Percentiles rank a stretch among this genome's conserved stretches.
phyloP scores from a whole-genome alignment of 768 basidiomycete species.

The Pholiota conissans region DNA sequence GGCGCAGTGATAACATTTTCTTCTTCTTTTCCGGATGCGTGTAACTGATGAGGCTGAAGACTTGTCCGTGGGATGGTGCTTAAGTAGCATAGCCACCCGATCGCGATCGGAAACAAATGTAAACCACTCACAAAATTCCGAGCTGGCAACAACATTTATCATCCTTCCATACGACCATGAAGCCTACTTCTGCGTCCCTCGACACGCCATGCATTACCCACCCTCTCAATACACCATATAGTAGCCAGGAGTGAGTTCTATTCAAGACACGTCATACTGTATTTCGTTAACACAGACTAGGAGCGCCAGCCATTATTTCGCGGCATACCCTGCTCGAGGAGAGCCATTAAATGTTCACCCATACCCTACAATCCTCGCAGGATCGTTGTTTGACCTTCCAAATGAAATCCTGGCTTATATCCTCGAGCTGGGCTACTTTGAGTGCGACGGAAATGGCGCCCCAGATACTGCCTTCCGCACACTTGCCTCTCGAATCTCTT shows the following conservation, averaged over 20 bases:
- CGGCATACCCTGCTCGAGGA: neutral
- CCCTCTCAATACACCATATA: slow-evolving; percentile 17
- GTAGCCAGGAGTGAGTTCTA: slow-evolving; percentile 14
- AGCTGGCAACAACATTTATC: no score
- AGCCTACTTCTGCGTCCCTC: neutral
- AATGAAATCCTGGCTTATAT: slow-evolving; percentile 30
- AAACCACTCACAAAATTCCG: no score
- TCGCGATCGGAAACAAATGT: neutral
- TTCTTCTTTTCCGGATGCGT: no score
- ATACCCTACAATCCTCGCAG: neutral
- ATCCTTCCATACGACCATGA: neutral
- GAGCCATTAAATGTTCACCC: slow-evolving; percentile 1
- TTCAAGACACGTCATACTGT: slow-evolving; percentile 7
- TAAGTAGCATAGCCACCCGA: neutral
- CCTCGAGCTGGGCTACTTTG: slow-evolving; percentile 26
- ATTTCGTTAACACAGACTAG: neutral
- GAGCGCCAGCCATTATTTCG: slow-evolving; percentile 16
- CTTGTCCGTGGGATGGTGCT: neutral
- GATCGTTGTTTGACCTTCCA: slow-evolving; percentile 20
- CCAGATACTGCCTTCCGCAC: slow-evolving; percentile 21
- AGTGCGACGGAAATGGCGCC: slow-evolving; percentile 5
- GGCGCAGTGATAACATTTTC: no score
- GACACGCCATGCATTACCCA: slow-evolving; percentile 19
- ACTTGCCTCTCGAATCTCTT: slow-evolving; percentile 19
- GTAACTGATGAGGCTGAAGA: neutral